Evolutionary conservation across 1,139 yeast genomes (phyloP).

Genomic region (Zygosaccharomyces sapae): DNA sequence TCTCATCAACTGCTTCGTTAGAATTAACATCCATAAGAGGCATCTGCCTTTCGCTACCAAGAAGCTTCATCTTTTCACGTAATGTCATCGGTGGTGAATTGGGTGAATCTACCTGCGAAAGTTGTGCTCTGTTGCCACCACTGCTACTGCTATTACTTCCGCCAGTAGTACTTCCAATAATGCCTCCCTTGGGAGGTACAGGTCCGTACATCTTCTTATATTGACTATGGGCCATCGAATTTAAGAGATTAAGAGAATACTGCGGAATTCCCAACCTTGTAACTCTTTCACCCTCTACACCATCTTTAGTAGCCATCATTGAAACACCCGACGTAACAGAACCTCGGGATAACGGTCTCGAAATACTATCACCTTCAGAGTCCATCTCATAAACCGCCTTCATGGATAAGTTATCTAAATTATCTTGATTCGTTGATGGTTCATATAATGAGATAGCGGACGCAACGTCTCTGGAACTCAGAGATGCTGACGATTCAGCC

Average conservation of each 20-base stretch:
- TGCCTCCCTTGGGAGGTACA: slow-evolving; percentile 3
- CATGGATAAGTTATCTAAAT: slow-evolving; percentile 24
- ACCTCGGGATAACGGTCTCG: slow-evolving; percentile 57
- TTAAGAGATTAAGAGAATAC: slow-evolving; percentile 35
- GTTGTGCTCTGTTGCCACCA: not conserved
- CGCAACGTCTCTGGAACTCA: slow-evolving; percentile 24
- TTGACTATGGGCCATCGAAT: slow-evolving; percentile 31
- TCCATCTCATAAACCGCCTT: slow-evolving; percentile 27
- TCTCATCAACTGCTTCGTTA: slow-evolving; percentile 11
- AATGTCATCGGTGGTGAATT: slow-evolving; percentile 31
- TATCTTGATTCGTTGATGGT: slow-evolving; percentile 14
- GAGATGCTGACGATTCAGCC: slow-evolving; percentile 23
- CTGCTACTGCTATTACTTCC: not conserved
- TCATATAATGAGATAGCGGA: slow-evolving; percentile 25
- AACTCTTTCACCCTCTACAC: slow-evolving; percentile 59
- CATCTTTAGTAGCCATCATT: slow-evolving; percentile 70
- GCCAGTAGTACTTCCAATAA: not conserved
- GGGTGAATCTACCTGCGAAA: slow-evolving; percentile 17
- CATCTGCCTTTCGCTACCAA: slow-evolving; percentile 23
- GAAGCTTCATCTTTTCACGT: slow-evolving; percentile 29
- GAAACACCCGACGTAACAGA: slow-evolving; percentile 64
- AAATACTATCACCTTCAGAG: slow-evolving; percentile 26
- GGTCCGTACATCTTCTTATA: slow-evolving; percentile 15
- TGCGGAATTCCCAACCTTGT: slow-evolving; percentile 45
- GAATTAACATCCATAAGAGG: slow-evolving; percentile 8